These are phyloP conservation scores for Fusarium setosum DNA, from an alignment of 2,329 filamentous ascomycete species.

Conservation along the genomic window DNA sequence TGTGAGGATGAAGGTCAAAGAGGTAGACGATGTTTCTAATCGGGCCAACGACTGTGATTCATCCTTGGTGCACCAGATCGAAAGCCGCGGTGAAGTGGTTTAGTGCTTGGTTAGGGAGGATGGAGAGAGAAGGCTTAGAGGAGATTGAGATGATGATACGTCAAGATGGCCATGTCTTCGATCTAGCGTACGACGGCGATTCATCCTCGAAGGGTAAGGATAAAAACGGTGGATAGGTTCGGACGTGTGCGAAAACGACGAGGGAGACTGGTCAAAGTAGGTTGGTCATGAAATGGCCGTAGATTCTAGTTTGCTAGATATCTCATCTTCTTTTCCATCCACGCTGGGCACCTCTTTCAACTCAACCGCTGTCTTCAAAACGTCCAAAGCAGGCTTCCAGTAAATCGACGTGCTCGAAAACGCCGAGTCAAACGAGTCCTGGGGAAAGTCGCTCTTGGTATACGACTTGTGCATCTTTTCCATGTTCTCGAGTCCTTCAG, in stretches of 20 bases:
- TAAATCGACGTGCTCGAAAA: slow-evolving; percentile 45
- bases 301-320: slow-evolving; percentile 32
- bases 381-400: slow-evolving; percentile 27
- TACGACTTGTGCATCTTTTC: slow-evolving; percentile 37
- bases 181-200: no score
- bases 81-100: no score
- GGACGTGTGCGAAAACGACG: neutral
- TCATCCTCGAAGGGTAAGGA: no score
- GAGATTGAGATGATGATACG: neutral
- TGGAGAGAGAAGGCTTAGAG: neutral
- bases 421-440: slow-evolving; percentile 30
- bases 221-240: no score
- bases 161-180: no score
- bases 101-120: neutral
- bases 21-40: neutral
- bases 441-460: slow-evolving; percentile 31
- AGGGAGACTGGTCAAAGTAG: neutral
- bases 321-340: slow-evolving; percentile 4
- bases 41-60: neutral
- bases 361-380: neutral
- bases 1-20: neutral
- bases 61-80: neutral
- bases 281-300: slow-evolving; percentile 27
- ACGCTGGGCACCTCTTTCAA: neutral
- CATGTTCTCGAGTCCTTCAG: slow-evolving; percentile 35